Conservation (phyloP, 371 early-diverging fungal genomes). For the Mortierella sp. region DNA sequence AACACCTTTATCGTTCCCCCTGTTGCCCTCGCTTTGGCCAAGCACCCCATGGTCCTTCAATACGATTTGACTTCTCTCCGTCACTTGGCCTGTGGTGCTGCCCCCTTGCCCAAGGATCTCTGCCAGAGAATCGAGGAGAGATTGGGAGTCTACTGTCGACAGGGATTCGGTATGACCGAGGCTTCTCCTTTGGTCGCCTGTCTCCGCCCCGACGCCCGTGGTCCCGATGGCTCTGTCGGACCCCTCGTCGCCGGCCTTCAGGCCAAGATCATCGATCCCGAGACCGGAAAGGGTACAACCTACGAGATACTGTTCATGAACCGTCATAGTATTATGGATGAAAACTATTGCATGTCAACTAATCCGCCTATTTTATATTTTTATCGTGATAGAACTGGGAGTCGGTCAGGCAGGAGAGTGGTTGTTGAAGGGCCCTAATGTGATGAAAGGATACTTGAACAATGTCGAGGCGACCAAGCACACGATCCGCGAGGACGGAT, state of each 20-base stretch:
- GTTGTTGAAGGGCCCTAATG: slow-evolving; percentile 84
- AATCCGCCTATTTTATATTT: background rate
- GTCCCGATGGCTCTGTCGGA: slow-evolving; percentile 76
- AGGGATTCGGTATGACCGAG: slow-evolving; percentile 86
- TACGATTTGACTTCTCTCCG: slow-evolving; percentile 76
- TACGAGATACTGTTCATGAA: background rate
- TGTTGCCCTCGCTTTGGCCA: slow-evolving; percentile 75
- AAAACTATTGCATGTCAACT: background rate
- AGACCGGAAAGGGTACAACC: slow-evolving; percentile 61
- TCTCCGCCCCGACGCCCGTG: slow-evolving; percentile 40
- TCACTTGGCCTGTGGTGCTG: slow-evolving; percentile 82
- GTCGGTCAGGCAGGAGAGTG: slow-evolving; percentile 77
- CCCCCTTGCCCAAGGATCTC: slow-evolving; percentile 80
- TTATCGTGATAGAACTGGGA: slow-evolving; percentile 60
- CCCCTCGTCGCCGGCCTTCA: slow-evolving; percentile 75
- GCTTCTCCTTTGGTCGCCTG: slow-evolving; percentile 62
- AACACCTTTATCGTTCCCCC: slow-evolving; percentile 85
- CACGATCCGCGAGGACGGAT: slow-evolving; percentile 77
- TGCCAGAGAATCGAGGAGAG: slow-evolving; percentile 63
- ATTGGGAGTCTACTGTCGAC: slow-evolving; percentile 69
- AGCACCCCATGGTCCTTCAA: slow-evolving; percentile 75
- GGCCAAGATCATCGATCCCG: slow-evolving; percentile 75
- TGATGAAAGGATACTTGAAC: slow-evolving; percentile 85
- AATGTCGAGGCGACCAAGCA: slow-evolving; percentile 75
- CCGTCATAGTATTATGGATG: background rate